A percentile compares a stretch with the other conserved stretches of the same genome.
phyloP scores from a whole-genome alignment of 768 basidiomycete species.

The Leccinum aurantiacum region DNA sequence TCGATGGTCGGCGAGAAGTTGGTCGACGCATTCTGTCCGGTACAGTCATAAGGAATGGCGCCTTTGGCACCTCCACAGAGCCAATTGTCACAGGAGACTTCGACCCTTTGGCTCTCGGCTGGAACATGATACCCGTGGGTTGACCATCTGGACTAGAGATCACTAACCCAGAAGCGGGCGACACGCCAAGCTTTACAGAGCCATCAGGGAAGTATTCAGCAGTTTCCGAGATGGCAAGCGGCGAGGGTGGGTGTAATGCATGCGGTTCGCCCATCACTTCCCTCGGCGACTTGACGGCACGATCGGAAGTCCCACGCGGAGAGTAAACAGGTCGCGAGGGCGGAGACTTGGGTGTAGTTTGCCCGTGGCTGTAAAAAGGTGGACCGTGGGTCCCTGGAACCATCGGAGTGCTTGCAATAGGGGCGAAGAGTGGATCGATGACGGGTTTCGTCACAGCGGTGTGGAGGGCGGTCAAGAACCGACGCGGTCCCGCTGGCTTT shows the following conservation, averaged over 20 bases:
- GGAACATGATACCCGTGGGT: constrained; percentile 95
- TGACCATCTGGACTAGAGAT: constrained; percentile 93
- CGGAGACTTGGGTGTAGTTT: constrained; percentile 42
- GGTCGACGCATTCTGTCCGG: constrained; percentile 30
- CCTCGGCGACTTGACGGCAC: constrained; percentile 56
- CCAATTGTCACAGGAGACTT: constrained; percentile 31
- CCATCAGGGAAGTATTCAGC: constrained; percentile 68
- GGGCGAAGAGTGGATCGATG: constrained; percentile 88
- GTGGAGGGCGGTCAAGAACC: constrained; percentile 88
- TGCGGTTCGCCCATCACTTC: constrained; percentile 40
- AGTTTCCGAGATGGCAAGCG: constrained; percentile 64
- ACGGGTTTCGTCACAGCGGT: constrained; percentile 84
- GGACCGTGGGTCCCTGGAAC: constrained; percentile 62
- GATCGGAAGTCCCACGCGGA: constrained; percentile 61
- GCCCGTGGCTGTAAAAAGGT: constrained; percentile 42
- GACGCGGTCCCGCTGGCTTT: constrained; percentile 93
- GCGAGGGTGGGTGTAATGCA: constrained; percentile 60
- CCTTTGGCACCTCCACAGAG: constrained; percentile 49
- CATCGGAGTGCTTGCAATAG: constrained; percentile 91
- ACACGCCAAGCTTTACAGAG: constrained; percentile 67
- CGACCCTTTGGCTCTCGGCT: constrained; percentile 58
- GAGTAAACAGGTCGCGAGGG: constrained; percentile 41
- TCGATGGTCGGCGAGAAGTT: constrained; percentile 27
- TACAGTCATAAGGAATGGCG: constrained; percentile 33
- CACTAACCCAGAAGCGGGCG: constrained; percentile 82